Conservation (phyloP, 2,329 filamentous ascomycete genomes). For the Fusarium compactum region DNA sequence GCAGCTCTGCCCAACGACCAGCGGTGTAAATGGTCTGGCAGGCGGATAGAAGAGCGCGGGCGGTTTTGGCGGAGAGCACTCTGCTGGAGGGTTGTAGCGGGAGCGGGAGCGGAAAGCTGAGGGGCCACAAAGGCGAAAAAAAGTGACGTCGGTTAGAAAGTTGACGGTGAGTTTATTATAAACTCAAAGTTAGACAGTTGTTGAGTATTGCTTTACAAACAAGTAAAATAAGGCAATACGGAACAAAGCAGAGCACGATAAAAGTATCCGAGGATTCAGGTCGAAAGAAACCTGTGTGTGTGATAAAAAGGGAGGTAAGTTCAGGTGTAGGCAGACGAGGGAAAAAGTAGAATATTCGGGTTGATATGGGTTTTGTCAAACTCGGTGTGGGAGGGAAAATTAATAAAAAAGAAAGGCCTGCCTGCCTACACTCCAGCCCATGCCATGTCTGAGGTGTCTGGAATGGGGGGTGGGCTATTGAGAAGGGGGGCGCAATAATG, state of each 20-base stretch:
- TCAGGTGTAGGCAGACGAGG: constrained; percentile 38
- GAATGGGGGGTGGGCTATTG: constrained; percentile 41
- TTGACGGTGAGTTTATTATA: constrained; percentile 14
- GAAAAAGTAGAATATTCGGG: constrained; percentile 47
- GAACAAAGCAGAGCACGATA: constrained; percentile 6
- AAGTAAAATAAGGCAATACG: constrained; percentile 19
- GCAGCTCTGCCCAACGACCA: constrained; percentile 50
- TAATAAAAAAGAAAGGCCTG: constrained; percentile 41
- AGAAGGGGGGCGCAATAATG: constrained; percentile 32
- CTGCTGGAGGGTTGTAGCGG: constrained; percentile 38
- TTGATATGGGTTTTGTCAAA: constrained; percentile 49
- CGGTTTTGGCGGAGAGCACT: constrained; percentile 41
- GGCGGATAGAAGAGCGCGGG: constrained; percentile 40
- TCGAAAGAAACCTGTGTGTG: constrained; percentile 42
- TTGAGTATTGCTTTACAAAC: constrained; percentile 24
- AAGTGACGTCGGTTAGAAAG: constrained; percentile 35
- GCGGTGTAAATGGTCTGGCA: constrained; percentile 45
- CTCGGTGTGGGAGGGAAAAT: constrained; percentile 48
- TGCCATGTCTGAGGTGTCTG: constrained; percentile 33
- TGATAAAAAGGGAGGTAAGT: constrained; percentile 42
- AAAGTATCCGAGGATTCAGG: constrained; percentile 29
- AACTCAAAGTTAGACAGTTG: constrained; percentile 17
- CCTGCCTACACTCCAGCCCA: constrained; percentile 19
- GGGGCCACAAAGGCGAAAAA: constrained; percentile 41
- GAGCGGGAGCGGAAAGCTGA: constrained; percentile 43